phyloP scores from a whole-genome alignment of 306 rosid species.

The Hylodesmum podocarpum region DNA sequence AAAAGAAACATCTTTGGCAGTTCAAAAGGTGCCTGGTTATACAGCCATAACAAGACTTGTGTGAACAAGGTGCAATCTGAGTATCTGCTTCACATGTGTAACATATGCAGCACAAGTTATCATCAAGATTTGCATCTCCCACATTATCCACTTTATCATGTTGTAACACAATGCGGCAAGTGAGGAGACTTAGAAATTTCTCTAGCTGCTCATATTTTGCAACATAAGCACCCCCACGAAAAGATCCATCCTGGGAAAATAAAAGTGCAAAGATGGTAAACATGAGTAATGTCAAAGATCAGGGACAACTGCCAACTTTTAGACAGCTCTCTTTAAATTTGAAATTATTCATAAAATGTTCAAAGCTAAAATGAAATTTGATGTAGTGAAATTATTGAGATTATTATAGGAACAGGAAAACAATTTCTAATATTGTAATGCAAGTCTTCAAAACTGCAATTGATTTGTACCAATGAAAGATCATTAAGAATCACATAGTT shows the following conservation, averaged over 20 bases:
- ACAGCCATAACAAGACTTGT: slow-evolving; percentile 89
- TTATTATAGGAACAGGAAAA: background rate
- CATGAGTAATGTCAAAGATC: slow-evolving; percentile 5
- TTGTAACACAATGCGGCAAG: slow-evolving; percentile 51
- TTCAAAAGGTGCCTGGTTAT: slow-evolving; percentile 95
- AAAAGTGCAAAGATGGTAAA: slow-evolving; percentile 14
- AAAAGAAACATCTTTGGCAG: slow-evolving; percentile 97
- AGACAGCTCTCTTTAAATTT: slow-evolving; percentile 1
- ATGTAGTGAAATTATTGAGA: background rate
- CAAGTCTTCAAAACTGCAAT: background rate
- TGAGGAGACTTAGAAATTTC: slow-evolving; percentile 68
- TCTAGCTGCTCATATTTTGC: slow-evolving; percentile 71
- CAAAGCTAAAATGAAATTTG: background rate
- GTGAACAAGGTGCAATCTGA: slow-evolving; percentile 79
- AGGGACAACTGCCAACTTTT: background rate
- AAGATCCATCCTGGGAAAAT: slow-evolving; percentile 72
- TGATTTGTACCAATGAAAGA: background rate
- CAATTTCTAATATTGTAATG: background rate
- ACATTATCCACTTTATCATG: slow-evolving; percentile 38
- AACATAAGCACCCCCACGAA: slow-evolving; percentile 47
- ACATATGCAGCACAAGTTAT: slow-evolving; percentile 85
- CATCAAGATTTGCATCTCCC: slow-evolving; percentile 51
- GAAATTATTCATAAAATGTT: background rate
- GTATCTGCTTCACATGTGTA: slow-evolving; percentile 71
- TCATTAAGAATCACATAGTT: background rate